These are phyloP conservation scores for Zasmidium citrigriseum DNA, from an alignment of 2,329 filamentous ascomycete species.

Conservation along the genomic window DNA sequence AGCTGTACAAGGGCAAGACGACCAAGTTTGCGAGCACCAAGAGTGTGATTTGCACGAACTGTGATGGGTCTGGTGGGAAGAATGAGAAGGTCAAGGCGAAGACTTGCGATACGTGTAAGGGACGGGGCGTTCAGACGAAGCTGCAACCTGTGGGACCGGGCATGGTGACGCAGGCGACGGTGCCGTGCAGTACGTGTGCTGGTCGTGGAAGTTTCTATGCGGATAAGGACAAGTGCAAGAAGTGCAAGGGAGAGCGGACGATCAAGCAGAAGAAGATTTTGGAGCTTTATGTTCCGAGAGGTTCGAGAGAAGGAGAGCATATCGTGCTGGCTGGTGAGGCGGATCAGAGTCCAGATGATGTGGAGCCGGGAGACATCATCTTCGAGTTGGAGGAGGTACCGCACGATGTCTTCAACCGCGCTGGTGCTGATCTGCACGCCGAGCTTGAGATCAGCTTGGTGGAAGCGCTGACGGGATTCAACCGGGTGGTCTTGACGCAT, in stretches of 20 bases:
- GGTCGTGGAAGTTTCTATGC: slow-evolving; percentile 86
- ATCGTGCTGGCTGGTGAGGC: slow-evolving; percentile 92
- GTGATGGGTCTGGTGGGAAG: slow-evolving; percentile 87
- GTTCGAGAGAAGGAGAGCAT: slow-evolving; percentile 75
- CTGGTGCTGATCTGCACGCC: slow-evolving; percentile 80
- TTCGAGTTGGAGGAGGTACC: slow-evolving; percentile 82
- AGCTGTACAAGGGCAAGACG: slow-evolving; percentile 97
- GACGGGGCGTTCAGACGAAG: slow-evolving; percentile 72
- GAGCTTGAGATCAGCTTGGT: slow-evolving; percentile 77
- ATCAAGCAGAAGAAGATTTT: slow-evolving; percentile 88
- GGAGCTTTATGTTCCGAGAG: slow-evolving; percentile 92
- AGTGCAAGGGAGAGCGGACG: slow-evolving; percentile 92
- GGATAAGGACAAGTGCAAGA: slow-evolving; percentile 97
- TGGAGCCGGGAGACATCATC: slow-evolving; percentile 88
- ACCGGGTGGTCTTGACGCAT: slow-evolving; percentile 85
- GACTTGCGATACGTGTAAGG: slow-evolving; percentile 81
- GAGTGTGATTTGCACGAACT: slow-evolving; percentile 82
- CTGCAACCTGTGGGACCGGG: slow-evolving; percentile 84
- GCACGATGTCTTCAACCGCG: slow-evolving; percentile 79
- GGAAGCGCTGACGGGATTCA: slow-evolving; percentile 87
- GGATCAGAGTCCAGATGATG: slow-evolving; percentile 85
- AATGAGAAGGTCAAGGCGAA: slow-evolving; percentile 79
- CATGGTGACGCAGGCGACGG: slow-evolving; percentile 76
- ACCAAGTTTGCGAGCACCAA: slow-evolving; percentile 96
- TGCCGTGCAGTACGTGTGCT: slow-evolving; percentile 79